These are phyloP conservation scores for Volvox reticuliferus DNA, from an alignment of 139 green algal species.

Conservation along the genomic window DNA sequence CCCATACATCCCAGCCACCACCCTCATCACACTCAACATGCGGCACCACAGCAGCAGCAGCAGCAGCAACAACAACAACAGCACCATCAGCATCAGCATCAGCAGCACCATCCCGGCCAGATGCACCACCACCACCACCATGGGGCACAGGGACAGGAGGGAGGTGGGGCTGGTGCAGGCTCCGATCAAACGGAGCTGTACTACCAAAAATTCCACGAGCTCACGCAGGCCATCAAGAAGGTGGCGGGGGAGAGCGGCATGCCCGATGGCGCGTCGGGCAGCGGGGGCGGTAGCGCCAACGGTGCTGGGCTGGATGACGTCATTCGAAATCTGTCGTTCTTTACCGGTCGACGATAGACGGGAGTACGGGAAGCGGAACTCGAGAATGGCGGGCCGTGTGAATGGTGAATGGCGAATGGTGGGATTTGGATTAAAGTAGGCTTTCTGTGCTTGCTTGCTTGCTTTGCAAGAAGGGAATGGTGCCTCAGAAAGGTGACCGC, in stretches of 20 bases:
- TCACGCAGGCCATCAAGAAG: conserved; percentile 2
- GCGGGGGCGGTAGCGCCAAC: neutral
- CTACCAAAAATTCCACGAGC: conserved; percentile 31
- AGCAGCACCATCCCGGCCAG: neutral
- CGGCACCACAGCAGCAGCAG: neutral
- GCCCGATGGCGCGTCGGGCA: neutral
- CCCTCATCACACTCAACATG: neutral
- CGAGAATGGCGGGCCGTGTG: no score
- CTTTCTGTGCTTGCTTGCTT: no score
- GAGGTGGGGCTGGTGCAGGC: neutral
- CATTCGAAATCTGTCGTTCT: neutral
- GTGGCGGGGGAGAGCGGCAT: neutral
- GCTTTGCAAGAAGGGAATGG: no score
- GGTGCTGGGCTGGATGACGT: neutral
- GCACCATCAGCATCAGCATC: neutral
- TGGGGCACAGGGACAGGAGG: neutral
- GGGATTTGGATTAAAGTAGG: no score
- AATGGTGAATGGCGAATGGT: no score
- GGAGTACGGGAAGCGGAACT: no score
- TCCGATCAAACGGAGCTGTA: conserved; percentile 8
- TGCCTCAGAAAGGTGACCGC: no score
- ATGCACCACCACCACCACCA: neutral
- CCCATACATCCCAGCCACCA: no score
- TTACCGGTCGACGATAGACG: neutral
- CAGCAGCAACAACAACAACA: neutral